Conservation (phyloP, 352 stramenopile species). For the Pythium biforme region DNA sequence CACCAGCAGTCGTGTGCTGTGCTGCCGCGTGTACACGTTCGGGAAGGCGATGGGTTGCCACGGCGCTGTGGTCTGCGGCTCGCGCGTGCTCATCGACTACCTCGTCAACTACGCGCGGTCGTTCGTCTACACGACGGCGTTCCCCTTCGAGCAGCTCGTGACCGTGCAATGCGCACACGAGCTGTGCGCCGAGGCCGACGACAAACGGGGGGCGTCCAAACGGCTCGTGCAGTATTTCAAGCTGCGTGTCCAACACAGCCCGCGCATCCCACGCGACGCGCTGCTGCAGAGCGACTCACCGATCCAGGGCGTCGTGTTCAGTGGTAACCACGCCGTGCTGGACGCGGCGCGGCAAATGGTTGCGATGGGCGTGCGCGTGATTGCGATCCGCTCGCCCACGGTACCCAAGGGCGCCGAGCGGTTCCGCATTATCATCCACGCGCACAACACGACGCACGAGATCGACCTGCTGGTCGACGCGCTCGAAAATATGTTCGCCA, state of each 20-base stretch:
- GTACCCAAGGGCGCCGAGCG: conserved; percentile 93
- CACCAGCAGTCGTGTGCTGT: conserved; percentile 64
- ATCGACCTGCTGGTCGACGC: conserved; percentile 68
- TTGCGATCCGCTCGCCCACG: conserved; percentile 95
- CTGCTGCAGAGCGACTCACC: conserved; percentile 76
- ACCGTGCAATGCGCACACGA: conserved; percentile 89
- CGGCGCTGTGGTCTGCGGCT: conserved; percentile 93
- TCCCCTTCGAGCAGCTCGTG: conserved; percentile 91
- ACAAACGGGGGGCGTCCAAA: conserved; percentile 38
- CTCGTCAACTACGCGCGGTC: conserved; percentile 97
- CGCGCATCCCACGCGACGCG: conserved; percentile 41
- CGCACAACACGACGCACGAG: conserved; percentile 90
- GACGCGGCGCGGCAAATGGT: conserved; percentile 68
- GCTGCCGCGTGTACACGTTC: conserved; percentile 94
- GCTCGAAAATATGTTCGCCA: conserved; percentile 46
- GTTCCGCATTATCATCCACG: conserved; percentile 95
- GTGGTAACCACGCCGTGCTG: conserved; percentile 89
- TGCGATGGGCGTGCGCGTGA: conserved; percentile 83
- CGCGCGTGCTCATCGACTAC: conserved; percentile 89
- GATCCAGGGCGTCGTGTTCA: conserved; percentile 95
- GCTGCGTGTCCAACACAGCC: conserved; percentile 32
- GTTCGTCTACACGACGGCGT: conserved; percentile 97
- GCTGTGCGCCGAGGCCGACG: conserved; percentile 60
- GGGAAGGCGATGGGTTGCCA: conserved; percentile 96
- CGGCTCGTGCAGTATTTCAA: conserved; percentile 86